A percentile compares a stretch with the other conserved stretches of the same genome.
Evolutionary conservation across 257 asterid genomes (phyloP).

Genomic region (Solanum neorickii): DNA sequence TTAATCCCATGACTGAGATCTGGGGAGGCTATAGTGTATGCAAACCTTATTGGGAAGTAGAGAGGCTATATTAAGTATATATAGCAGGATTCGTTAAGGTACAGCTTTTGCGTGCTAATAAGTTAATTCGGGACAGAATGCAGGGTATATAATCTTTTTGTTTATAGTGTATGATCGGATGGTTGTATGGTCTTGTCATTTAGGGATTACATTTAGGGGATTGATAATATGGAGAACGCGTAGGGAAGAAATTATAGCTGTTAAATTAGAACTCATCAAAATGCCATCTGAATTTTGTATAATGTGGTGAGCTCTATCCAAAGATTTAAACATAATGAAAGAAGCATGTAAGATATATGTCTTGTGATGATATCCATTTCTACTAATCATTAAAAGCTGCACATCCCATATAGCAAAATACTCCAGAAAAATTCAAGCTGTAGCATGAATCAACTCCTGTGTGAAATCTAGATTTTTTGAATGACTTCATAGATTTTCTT

Average conservation of each 20-base stretch:
- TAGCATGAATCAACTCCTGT: not conserved
- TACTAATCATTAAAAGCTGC: not conserved
- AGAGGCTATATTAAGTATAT: not conserved
- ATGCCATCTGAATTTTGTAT: not conserved
- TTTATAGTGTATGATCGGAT: not conserved
- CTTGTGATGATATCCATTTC: not conserved
- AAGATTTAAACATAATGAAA: not conserved
- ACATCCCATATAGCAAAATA: not conserved
- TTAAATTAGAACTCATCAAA: not conserved
- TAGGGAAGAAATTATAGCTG: not conserved
- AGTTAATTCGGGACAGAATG: not conserved
- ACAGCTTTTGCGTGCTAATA: not conserved
- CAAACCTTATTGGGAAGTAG: not conserved
- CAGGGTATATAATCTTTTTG: not conserved
- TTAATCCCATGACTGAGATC: not conserved
- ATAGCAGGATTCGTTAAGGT: not conserved
- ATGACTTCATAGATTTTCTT: not conserved
- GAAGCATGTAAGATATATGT: not conserved
- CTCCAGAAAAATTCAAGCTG: not conserved
- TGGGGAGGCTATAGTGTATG: not conserved
- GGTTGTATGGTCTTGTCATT: not conserved
- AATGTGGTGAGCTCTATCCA: not conserved
- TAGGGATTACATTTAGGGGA: not conserved
- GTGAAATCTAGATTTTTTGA: not conserved
- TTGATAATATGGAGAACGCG: not conserved